Base-by-base conservation (phyloP, 257 asterid genomes). In the Fraxinus excelsior region DNA sequence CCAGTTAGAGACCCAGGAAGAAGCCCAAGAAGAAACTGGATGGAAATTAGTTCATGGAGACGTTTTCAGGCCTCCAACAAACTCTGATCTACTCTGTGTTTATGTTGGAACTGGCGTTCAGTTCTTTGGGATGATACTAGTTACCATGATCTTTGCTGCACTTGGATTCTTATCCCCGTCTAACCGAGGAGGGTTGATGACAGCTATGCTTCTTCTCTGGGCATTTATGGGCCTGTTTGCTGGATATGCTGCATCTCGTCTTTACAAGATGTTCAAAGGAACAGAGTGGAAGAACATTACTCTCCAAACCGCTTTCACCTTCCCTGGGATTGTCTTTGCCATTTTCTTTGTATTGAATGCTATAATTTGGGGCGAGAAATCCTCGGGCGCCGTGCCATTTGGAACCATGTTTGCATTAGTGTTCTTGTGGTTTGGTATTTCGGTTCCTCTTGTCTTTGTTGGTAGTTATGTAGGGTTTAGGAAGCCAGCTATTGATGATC, bases 151-250 rank as follows among this genome's bases (percentile, higher is more conserved):
- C 34, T 74, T 75, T 42, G 79, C 79, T 25, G 79, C 72, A 13
- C 79, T 66, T 44, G 79, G 79, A 19, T 75, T 75, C 79, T 35
- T 75, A 23, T 75, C 79, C 28, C 79, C 79, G 7, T 64, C 79
- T 9, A 75, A 75, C 79, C 60, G 79, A 64, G 79, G 73, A 18
- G 72, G 73, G 13, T 66, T 75, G 32, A 75, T 66, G 79, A 75
- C 79, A 26, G 79, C 79, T 26, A 65, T 75, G 73, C 73, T 75
- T 37, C 51, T 42, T 11, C 51, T 42, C 18, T 42, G 51, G 51
- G 51, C 51, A 42, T 42, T 42, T 18, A 42, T 75, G 79, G 79
- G 79, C 40, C 56, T 75, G 53, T 66, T 67, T 18, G 79, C 79
- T 38, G 73, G 79, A 25, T 75, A 75, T 34, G 21, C 73, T 42